Evolutionary conservation across 257 asterid genomes (phyloP), one percentile per base, ranked within the genome.

Genomic region (Cynanchum wilfordii): DNA sequence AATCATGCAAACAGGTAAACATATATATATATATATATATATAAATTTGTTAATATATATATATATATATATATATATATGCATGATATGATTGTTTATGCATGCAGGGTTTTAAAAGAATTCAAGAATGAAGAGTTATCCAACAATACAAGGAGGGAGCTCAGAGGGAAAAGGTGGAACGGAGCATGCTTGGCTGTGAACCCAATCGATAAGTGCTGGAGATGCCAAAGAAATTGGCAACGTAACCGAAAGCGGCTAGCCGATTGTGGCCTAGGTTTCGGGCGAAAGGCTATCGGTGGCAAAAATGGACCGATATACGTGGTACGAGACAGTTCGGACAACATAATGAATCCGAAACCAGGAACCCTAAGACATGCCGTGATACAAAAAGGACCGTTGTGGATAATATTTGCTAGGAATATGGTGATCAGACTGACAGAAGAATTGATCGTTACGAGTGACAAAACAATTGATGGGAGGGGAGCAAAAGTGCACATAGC

Each of bases 331-430:
- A n/a, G 81, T 13, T 84, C 96, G 0, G 98, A 90, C 73, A 47
- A 57, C 36, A 11, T 83, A 63, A 7, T 79, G 54, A 58, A 83
- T 68, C 98, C 98, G 0, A 91, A 88, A 15, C 84, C 85, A 0
- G 98, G 98, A 38, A 93, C 98, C 58, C 96, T 93, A 22, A 90
- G 97, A 0, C 88, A 91, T 60, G 98, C 90, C 0, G 98, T 90
- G 30, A 89, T 88, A 74, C 98, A 90, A 16, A 80, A 75, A 71
- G 86, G 77, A 60, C 96, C 97, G 0, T 36, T 90, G 40, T 93
- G 98, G 98, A 90, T 93, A 83, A 82, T 82, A 60, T 93, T 93
- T 82, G 70, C 71, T 3, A 60, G 76, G 0, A 55, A 66, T 77
- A 93, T 93, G 97, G 27, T 42, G 42, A 93, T 93, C 63, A 80